These are phyloP conservation scores for Syzygium grande DNA, from an alignment of 345 rosid genomes.

Conservation along the genomic window DNA sequence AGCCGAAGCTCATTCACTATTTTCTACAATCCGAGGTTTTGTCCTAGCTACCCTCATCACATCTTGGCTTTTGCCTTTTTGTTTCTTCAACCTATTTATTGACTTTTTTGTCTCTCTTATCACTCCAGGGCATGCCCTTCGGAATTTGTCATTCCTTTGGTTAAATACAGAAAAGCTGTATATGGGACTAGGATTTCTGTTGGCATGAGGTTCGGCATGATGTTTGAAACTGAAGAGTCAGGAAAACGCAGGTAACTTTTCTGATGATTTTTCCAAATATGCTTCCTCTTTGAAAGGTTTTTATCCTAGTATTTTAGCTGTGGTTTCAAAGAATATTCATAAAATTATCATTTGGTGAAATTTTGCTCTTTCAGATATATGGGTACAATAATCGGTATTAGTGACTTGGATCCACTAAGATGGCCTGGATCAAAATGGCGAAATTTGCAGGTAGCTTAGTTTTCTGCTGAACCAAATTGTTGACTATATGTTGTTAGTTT, in stretches of 20 bases:
- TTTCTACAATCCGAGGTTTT: constrained; percentile 94
- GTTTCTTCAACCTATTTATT: neutral
- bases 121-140: constrained; percentile 84
- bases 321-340: neutral
- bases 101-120: neutral
- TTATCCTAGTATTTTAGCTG: neutral
- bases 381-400: constrained; percentile 88
- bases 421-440: constrained; percentile 99
- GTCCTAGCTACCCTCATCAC: neutral
- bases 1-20: constrained; percentile 80
- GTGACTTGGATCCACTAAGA: constrained; percentile 83
- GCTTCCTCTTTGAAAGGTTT: neutral
- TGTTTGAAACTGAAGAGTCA: constrained; percentile 98
- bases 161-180: constrained; percentile 74
- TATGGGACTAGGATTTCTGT: constrained; percentile 79
- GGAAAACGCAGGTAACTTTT: constrained; percentile 72
- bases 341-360: neutral
- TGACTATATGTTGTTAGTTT: neutral
- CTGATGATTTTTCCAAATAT: neutral
- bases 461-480: neutral
- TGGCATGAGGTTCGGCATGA: constrained; percentile 99
- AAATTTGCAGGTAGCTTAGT: constrained; percentile 61
- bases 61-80: neutral
- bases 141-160: constrained; percentile 83
- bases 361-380: constrained; percentile 52